phyloP scores from a whole-genome alignment of 306 rosid genomes.

The Abrus precatorius region DNA sequence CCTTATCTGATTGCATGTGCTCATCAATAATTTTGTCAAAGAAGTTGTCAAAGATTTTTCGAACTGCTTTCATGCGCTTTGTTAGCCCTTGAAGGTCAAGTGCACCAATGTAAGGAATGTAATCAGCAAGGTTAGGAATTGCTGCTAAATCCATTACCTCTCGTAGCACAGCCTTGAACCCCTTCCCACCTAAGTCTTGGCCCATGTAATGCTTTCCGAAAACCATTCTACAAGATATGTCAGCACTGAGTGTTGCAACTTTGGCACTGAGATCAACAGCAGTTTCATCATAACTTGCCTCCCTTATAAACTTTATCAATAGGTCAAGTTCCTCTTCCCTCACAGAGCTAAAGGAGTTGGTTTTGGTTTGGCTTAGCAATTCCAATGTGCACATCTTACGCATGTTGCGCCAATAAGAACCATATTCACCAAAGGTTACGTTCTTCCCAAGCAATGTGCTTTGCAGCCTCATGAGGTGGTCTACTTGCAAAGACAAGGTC shows the following conservation, averaged over 20 bases:
- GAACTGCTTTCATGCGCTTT: constrained; percentile 53
- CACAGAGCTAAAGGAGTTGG: constrained; percentile 59
- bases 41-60: constrained; percentile 65
- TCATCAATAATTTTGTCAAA: constrained; percentile 74
- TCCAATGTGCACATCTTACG: constrained; percentile 80
- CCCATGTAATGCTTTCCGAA: constrained; percentile 68
- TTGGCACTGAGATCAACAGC: constrained; percentile 63
- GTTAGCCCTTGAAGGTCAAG: constrained; percentile 74
- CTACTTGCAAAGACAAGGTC: constrained; percentile 71
- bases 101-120: constrained; percentile 59
- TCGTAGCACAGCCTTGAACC: constrained; percentile 63
- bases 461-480: constrained; percentile 58
- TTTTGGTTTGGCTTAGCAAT: constrained; percentile 61
- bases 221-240: constrained; percentile 65
- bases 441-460: constrained; percentile 56
- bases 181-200: constrained; percentile 60
- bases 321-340: constrained; percentile 68
- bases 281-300: constrained; percentile 44
- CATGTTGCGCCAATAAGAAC: constrained; percentile 77
- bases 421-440: constrained; percentile 56
- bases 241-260: constrained; percentile 46
- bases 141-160: constrained; percentile 56
- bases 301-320: constrained; percentile 48
- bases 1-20: constrained; percentile 55
- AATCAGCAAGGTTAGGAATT: constrained; percentile 62